A percentile compares a stretch with the other conserved stretches of the same genome.
Evolutionary conservation across 441 rosid species (phyloP).

Genomic region (Gossypium lobatum): DNA sequence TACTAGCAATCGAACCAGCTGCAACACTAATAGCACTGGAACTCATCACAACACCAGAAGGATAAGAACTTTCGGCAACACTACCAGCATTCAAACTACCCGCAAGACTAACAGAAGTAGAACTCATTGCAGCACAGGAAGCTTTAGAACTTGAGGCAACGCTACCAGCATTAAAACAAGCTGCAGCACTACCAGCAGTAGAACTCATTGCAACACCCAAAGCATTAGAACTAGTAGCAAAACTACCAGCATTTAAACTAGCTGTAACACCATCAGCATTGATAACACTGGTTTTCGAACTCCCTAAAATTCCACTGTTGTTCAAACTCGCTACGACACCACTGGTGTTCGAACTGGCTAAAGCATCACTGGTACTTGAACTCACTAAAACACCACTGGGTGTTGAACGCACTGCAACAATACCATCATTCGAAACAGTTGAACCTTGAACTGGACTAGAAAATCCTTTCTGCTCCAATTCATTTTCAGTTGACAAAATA

Average conservation of each 20-base stretch:
- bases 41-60: background rate
- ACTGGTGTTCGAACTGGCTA: background rate
- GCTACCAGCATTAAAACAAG: background rate
- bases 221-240: conserved; percentile 10
- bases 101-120: conserved; percentile 18
- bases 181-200: background rate
- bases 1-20: background rate
- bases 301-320: background rate
- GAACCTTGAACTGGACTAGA: conserved; percentile 24
- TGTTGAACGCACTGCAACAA: conserved; percentile 15
- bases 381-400: background rate
- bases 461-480: conserved; percentile 17
- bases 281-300: background rate
- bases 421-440: conserved; percentile 22
- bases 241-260: background rate
- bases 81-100: background rate
- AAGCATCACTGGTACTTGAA: background rate
- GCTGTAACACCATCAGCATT: background rate
- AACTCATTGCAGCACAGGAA: background rate
- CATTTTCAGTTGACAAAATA: conserved; percentile 26
- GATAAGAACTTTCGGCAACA: background rate
- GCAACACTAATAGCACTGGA: background rate
- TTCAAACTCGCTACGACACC: conserved; percentile 7
- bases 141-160: conserved; percentile 15
- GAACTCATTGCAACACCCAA: background rate